Evolutionary conservation across 495 filamentous ascomycete species (phyloP).

Genomic region (Rhypophila decipiens): DNA sequence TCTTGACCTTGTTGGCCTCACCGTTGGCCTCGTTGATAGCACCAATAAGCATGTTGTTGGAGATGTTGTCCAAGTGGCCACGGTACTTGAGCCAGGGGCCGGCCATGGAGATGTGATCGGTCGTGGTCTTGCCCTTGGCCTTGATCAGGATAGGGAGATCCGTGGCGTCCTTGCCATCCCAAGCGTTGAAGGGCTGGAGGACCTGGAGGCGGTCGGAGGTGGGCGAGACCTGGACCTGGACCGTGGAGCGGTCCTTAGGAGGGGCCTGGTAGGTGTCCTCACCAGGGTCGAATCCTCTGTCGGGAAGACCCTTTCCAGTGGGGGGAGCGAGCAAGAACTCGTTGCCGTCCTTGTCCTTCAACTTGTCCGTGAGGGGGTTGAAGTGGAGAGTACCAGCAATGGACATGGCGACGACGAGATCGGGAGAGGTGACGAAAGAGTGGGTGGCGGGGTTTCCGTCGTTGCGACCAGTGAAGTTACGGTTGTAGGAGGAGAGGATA

Average conservation of each 20-base stretch:
- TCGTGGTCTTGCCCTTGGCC: slow-evolving; percentile 96
- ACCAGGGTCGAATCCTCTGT: slow-evolving; percentile 83
- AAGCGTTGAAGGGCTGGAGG: slow-evolving; percentile 75
- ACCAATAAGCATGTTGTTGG: slow-evolving; percentile 99
- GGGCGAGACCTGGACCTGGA: slow-evolving; percentile 81
- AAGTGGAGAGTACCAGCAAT: slow-evolving; percentile 89
- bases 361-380: slow-evolving; percentile 89
- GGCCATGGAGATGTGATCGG: slow-evolving; percentile 99
- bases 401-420: slow-evolving; percentile 88
- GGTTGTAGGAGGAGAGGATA: slow-evolving; percentile 30
- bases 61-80: slow-evolving; percentile 99
- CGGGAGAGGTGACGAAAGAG: slow-evolving; percentile 97
- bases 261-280: slow-evolving; percentile 96
- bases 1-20: slow-evolving; percentile 98
- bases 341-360: slow-evolving; percentile 96
- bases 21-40: slow-evolving; percentile 92
- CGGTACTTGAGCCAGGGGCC: slow-evolving; percentile 99
- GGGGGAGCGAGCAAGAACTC: slow-evolving; percentile 83
- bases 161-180: slow-evolving; percentile 90
- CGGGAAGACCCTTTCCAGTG: slow-evolving; percentile 74
- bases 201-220: slow-evolving; percentile 90
- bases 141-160: slow-evolving; percentile 96
- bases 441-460: slow-evolving; percentile 98
- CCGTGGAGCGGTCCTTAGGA: slow-evolving; percentile 63
- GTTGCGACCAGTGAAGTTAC: slow-evolving; percentile 99